A percentile compares a stretch with the other conserved stretches of the same genome.
phyloP scores from a whole-genome alignment of 768 basidiomycete genomes.

The Candolleomyces eurysporus region DNA sequence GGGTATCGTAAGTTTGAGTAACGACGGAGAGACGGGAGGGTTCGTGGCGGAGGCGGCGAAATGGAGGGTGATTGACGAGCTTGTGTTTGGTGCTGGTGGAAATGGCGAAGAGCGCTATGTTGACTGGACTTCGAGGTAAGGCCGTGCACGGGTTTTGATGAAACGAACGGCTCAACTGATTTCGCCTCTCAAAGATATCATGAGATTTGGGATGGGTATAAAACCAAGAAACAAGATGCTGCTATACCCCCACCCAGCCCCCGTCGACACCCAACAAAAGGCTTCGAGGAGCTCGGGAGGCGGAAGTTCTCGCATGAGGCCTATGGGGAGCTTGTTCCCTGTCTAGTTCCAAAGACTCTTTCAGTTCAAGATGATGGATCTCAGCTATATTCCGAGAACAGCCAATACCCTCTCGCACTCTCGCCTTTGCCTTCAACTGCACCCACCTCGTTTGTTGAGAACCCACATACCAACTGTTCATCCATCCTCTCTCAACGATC shows the following conservation, averaged over 20 bases:
- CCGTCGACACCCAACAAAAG: constrained; percentile 19
- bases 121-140: constrained; percentile 38
- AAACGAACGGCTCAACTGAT: background rate
- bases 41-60: constrained; percentile 35
- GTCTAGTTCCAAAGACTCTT: constrained; percentile 23
- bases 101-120: constrained; percentile 13
- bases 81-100: constrained; percentile 17
- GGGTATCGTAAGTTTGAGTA: constrained; percentile 37
- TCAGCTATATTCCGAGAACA: background rate
- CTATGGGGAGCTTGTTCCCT: constrained; percentile 34
- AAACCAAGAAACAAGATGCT: background rate
- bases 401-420: background rate
- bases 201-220: background rate
- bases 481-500: background rate
- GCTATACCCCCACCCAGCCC: constrained; percentile 22
- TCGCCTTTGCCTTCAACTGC: too few species aligned
- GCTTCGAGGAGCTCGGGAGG: constrained; percentile 22
- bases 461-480: constrained; percentile 1
- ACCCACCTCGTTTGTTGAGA: background rate
- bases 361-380: background rate
- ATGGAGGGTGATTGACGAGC: constrained; percentile 36
- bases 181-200: background rate
- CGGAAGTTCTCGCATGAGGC: constrained; percentile 31
- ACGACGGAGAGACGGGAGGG: constrained; percentile 34
- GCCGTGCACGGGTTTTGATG: background rate